phyloP scores from a whole-genome alignment of 148 eudicot genomes.

The Diospyros lotus region DNA sequence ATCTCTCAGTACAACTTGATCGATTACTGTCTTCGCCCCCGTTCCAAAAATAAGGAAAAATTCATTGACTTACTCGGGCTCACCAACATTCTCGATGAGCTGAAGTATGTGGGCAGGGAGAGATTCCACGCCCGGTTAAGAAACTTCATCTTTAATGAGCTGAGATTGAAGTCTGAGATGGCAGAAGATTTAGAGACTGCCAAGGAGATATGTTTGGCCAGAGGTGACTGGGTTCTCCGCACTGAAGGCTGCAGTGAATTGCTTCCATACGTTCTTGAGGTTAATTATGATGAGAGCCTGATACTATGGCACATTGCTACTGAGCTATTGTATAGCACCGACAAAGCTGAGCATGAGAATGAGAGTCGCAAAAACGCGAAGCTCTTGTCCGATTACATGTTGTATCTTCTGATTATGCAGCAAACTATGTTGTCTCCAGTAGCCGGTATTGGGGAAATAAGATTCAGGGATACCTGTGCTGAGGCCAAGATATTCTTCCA shows the following conservation, averaged over 20 bases:
- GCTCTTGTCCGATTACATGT: constrained; percentile 36
- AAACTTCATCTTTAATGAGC: constrained; percentile 29
- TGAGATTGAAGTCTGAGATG: constrained; percentile 21
- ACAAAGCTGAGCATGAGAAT: neutral
- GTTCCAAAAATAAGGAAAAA: neutral
- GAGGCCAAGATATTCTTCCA: constrained; percentile 24
- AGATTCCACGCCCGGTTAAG: constrained; percentile 15
- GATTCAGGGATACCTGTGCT: constrained; percentile 36
- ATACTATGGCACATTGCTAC: constrained; percentile 51
- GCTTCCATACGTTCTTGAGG: constrained; percentile 19
- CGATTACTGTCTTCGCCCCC: constrained; percentile 26
- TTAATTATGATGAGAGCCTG: constrained; percentile 41
- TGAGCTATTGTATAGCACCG: constrained; percentile 22
- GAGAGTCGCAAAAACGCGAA: neutral
- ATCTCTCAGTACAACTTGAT: constrained; percentile 19
- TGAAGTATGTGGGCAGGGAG: constrained; percentile 14
- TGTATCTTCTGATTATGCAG: constrained; percentile 29
- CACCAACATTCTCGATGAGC: constrained; percentile 16
- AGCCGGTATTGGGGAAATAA: constrained; percentile 33
- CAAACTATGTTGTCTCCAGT: constrained; percentile 33
- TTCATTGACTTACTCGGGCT: constrained; percentile 9
- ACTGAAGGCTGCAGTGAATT: constrained; percentile 6
- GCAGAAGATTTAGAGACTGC: constrained; percentile 29
- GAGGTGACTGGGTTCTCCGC: constrained; percentile 24
- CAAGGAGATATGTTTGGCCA: constrained; percentile 17